Percentiles rank a stretch among this genome's conserved stretches.
phyloP scores from a whole-genome alignment of 495 filamentous ascomycete species.

The Aspergillus taichungensis region DNA sequence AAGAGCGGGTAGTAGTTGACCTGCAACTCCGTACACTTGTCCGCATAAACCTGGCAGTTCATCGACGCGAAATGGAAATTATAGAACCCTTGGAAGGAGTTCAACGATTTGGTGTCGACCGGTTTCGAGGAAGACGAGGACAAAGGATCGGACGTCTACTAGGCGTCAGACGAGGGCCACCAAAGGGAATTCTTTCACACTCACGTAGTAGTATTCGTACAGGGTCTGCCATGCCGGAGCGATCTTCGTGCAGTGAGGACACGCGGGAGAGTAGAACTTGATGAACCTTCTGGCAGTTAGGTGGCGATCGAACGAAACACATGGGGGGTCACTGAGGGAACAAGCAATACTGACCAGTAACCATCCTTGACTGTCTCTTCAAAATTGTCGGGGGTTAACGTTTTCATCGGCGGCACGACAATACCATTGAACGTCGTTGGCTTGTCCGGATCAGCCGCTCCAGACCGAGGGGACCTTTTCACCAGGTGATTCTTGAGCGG shows the following conservation, averaged over 20 bases:
- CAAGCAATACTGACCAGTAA: conserved; percentile 42
- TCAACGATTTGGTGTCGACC: conserved; percentile 41
- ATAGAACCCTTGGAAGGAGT: conserved; percentile 66
- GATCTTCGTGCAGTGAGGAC: conserved; percentile 69
- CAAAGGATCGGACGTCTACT: conserved; percentile 65
- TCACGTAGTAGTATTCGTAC: conserved; percentile 85
- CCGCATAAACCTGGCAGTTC: conserved; percentile 74
- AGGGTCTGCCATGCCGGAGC: conserved; percentile 86
- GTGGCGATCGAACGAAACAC: not conserved
- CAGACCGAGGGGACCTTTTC: conserved; percentile 18
- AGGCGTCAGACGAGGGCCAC: conserved; percentile 11
- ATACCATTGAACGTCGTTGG: conserved; percentile 71
- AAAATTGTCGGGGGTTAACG: conserved; percentile 49
- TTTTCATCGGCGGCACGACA: conserved; percentile 63
- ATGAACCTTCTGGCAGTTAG: conserved; percentile 49
- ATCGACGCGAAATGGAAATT: conserved; percentile 81
- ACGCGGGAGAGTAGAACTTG: conserved; percentile 69
- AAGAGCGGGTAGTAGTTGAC: conserved; percentile 66
- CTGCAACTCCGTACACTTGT: conserved; percentile 58
- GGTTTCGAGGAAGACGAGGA: conserved; percentile 33
- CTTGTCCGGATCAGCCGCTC: conserved; percentile 8
- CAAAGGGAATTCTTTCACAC: conserved; percentile 6
- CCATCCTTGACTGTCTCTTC: conserved; percentile 52
- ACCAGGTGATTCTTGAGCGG: conserved; percentile 14
- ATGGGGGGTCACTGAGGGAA: not conserved